Base-by-base conservation (phyloP, 2,329 filamentous ascomycete species). In the Emmonsia crescens region DNA sequence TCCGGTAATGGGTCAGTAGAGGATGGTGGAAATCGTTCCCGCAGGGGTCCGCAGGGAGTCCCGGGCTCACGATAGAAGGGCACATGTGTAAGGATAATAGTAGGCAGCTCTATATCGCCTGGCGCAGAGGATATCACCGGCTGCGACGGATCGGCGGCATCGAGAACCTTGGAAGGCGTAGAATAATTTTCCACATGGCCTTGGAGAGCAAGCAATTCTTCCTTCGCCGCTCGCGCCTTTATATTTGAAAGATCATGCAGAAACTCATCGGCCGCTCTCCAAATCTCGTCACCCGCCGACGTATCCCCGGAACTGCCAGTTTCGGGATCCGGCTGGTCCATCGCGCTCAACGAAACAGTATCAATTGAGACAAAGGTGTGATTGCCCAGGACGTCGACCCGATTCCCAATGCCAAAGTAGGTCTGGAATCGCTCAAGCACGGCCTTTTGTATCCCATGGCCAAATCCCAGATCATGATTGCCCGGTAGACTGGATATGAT, bases 281-380 rank as follows among this genome's bases (percentile, higher is more conserved):
- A 96, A 21, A 97, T 88, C 48, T 77, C 73, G 44, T 81, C 78
- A 48, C 76, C 75, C 21, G 85, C 72, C 46, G 85, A 82, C 59
- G 82, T 75, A 58, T 79, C 75, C 44, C 79, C 80, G 2, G 68
- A 69, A 33, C 71, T 82, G 72, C 79, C 79, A 5, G 80, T 79
- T 59, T 71, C 63, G 19, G 76, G 74, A 60, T 83, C 76, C 5
- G 79, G 78, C 65, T 85, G 81, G 59, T 83, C 82, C 71, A 82
- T 79, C 2, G 94, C 93, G 70, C 91, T 96, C 68, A 97, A 75
- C 0, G 92, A 96, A 4, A 96, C 87, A 0, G 88, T 85, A 72
- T 99, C 94, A 8, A 99, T 82, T 0, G 91, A 95, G 24, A 99
- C 89, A 71, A 99, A 91, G 0, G 91, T 95, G 73, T 99, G 94